A percentile compares a stretch with the other conserved stretches of the same genome.
These are phyloP conservation scores for Acer campestre DNA, from an alignment of 345 rosid genomes.

Conservation along the genomic window DNA sequence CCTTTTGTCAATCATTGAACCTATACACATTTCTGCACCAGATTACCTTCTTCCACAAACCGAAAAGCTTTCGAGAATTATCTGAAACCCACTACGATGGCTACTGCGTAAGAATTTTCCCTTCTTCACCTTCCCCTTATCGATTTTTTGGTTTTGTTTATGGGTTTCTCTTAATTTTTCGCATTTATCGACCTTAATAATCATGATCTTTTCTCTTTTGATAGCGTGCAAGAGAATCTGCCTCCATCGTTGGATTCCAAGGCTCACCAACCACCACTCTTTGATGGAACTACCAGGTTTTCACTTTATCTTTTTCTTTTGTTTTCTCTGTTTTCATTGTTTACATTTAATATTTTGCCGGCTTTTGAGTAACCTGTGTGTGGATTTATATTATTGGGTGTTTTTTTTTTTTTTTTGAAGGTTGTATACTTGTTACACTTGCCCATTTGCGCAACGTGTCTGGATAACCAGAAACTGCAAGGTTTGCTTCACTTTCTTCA, in stretches of 20 bases:
- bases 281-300: slow-evolving; percentile 79
- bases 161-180: background rate
- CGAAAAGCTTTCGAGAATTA: background rate
- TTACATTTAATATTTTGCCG: too few relatives aligned
- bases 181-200: background rate
- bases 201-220: background rate
- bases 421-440: slow-evolving; percentile 58
- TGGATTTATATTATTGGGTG: background rate
- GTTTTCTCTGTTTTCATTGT: background rate
- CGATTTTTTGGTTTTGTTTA: background rate
- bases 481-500: slow-evolving; percentile 31
- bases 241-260: slow-evolving; percentile 51
- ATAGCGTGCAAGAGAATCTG: slow-evolving; percentile 43
- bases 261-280: slow-evolving; percentile 66
- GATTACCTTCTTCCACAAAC: background rate
- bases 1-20: background rate
- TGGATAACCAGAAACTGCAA: slow-evolving; percentile 93
- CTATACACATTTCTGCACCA: background rate
- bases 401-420: slow-evolving; percentile 27
- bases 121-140: background rate
- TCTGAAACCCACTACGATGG: slow-evolving; percentile 24
- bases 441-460: slow-evolving; percentile 89
- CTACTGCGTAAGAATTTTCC: slow-evolving; percentile 31
- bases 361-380: background rate
- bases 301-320: background rate